phyloP scores from a whole-genome alignment of 164 flowering plant genomes.

The Aristolochia contorta region DNA sequence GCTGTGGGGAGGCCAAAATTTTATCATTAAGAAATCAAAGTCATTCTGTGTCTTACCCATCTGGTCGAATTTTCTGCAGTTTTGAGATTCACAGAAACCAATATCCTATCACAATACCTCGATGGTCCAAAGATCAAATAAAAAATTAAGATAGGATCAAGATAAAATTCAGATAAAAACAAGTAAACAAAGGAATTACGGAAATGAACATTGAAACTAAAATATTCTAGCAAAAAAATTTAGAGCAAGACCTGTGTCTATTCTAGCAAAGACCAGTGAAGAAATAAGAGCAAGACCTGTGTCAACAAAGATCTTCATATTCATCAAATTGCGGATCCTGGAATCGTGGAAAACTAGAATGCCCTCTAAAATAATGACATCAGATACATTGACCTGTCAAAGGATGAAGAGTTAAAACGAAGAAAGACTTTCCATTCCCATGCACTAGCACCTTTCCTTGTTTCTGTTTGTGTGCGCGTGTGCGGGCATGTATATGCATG shows the following conservation, averaged over 20 bases:
- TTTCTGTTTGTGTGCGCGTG: no score
- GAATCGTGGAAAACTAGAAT: conserved; percentile 88
- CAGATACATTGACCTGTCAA: conserved; percentile 87
- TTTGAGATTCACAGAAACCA: no score
- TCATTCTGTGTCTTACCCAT: no score
- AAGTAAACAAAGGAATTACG: background rate
- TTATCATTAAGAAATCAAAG: no score
- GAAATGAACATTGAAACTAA: background rate
- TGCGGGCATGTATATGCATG: no score
- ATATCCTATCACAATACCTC: no score
- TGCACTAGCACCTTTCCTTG: no score
- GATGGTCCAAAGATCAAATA: background rate
- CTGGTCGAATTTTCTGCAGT: no score
- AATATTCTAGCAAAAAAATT: background rate
- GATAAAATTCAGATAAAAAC: background rate
- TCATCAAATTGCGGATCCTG: conserved; percentile 80
- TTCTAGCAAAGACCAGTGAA: background rate
- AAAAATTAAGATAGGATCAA: background rate
- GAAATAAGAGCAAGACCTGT: conserved; percentile 42
- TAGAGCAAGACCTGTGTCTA: conserved; percentile 56
- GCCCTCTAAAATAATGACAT: conserved; percentile 94
- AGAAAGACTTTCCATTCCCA: no score
- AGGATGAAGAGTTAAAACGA: background rate
- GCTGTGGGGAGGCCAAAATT: no score
- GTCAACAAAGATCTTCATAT: conserved; percentile 94